A percentile compares a stretch with the other conserved stretches of the same genome.
Evolutionary conservation across 345 rosid genomes (phyloP).

Genomic region (Brassica rapa): DNA sequence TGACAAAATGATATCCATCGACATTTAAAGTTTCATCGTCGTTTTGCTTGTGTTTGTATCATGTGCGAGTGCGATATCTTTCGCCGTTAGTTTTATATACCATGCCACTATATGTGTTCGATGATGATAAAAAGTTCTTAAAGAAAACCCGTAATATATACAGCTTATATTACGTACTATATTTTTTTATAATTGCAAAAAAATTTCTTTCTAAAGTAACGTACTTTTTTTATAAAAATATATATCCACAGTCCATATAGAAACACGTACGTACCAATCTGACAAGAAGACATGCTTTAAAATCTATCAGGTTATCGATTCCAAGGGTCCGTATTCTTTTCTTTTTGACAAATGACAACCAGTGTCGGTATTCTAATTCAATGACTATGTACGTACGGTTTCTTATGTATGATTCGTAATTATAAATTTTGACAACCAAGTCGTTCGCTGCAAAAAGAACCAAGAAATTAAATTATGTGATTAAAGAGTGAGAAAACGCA

Average conservation of each 20-base stretch:
- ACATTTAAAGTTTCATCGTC: slow-evolving; percentile 30
- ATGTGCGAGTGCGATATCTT: slow-evolving; percentile 31
- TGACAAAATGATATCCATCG: slow-evolving; percentile 34
- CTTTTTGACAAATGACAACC: background rate
- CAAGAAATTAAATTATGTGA: background rate
- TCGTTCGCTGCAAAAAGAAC: background rate
- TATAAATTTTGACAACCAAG: background rate
- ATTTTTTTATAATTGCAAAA: background rate
- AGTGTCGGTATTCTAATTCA: slow-evolving; percentile 16
- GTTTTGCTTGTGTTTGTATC: slow-evolving; percentile 34
- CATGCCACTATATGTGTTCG: slow-evolving; percentile 8
- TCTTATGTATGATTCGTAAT: background rate
- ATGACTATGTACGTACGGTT: slow-evolving; percentile 12
- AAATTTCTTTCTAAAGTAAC: background rate
- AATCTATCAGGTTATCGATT: slow-evolving; percentile 20
- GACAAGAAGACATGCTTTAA: slow-evolving; percentile 30
- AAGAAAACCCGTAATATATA: background rate
- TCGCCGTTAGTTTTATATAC: slow-evolving; percentile 23
- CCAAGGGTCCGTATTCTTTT: slow-evolving; percentile 19
- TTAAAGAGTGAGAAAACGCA: background rate
- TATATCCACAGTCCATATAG: slow-evolving; percentile 8
- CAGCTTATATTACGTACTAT: background rate
- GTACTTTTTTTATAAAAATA: background rate
- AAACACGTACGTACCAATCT: slow-evolving; percentile 30
- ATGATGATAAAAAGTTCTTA: background rate